Percentiles rank a stretch among this genome's conserved stretches.
phyloP scores from a whole-genome alignment of 2,329 filamentous ascomycete genomes.

The Thielaviopsis populi region DNA sequence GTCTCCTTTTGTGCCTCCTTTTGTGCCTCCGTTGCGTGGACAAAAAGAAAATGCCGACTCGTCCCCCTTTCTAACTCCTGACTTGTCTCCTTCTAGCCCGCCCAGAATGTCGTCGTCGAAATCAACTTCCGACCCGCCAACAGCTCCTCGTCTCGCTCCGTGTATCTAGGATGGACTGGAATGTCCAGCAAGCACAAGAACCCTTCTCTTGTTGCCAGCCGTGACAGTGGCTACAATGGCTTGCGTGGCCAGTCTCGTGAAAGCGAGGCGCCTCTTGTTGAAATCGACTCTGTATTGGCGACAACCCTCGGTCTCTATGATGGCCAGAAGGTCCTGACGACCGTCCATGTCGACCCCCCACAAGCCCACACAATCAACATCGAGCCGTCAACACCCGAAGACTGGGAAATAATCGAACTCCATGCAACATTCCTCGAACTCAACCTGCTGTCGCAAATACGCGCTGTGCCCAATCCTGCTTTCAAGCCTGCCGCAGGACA shows the following conservation, averaged over 20 bases:
- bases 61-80: constrained; percentile 18
- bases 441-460: constrained; percentile 83
- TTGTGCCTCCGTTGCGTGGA: background rate
- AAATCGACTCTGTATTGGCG: constrained; percentile 77
- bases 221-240: constrained; percentile 50
- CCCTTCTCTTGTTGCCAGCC: constrained; percentile 53
- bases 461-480: constrained; percentile 76
- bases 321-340: constrained; percentile 59
- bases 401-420: constrained; percentile 98
- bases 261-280: constrained; percentile 62
- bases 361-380: constrained; percentile 91
- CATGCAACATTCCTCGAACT: constrained; percentile 92
- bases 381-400: constrained; percentile 83
- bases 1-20: background rate
- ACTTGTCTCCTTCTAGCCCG: constrained; percentile 40
- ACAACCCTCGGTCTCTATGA: constrained; percentile 61
- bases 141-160: constrained; percentile 46
- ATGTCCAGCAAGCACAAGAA: constrained; percentile 85
- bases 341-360: constrained; percentile 77
- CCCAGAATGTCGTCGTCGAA: constrained; percentile 93
- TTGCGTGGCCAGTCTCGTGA: constrained; percentile 39
- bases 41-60: background rate
- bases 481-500: constrained; percentile 39
- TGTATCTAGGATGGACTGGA: constrained; percentile 92
- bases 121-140: constrained; percentile 48